Evolutionary conservation across 163 green algal genomes (phyloP), one percentile per base, ranked within the genome.

Genomic region (Prototheca cutis): DNA sequence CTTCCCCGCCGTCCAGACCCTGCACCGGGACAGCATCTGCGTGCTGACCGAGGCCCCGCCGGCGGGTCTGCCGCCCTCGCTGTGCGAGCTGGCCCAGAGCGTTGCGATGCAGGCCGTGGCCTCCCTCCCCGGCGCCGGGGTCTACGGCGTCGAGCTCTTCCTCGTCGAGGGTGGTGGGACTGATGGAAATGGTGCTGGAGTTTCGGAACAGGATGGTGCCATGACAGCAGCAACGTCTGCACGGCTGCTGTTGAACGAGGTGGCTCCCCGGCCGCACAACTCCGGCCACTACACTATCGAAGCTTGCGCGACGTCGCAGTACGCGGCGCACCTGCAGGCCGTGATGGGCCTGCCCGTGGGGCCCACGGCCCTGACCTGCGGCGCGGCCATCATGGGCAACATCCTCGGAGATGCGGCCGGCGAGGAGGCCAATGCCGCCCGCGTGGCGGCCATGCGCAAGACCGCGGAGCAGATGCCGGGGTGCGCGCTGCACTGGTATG

Each of bases 271-370:
- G 23, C 86, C 87, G 17, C 90, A 96, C 83, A 95, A 96, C 80
- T 88, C 73, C 61, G 92, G 92, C 21, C 92, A 99, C 80, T 98
- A 97, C 80, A 97, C 90, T n/a, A 94, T 94, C 68, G 86, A 98
- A 67, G 92, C 73, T 24, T 98, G 90, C 70, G 61, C 76, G 36
- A 93, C 79, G 40, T 85, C 63, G 32, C 80, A 96, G 82, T 99
- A 91, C 64, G 88, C 96, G 78, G 89, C 95, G 74, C 89, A 97
- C 74, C 63, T 98, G 48, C 84, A 91, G 3, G 92, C 92, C 0
- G 79, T 98, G 21, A 74, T 96, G 52, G 90, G 90, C 27, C 95
- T 88, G 90, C 90, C 89, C 25, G 78, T 96, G 13, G 92, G 90
- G 3, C 78, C 92, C 71, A 81, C 89, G 5, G 71, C 57, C 4